Evolutionary conservation across 495 filamentous ascomycete genomes (phyloP).

Genomic region (Articulospora tetracladia): DNA sequence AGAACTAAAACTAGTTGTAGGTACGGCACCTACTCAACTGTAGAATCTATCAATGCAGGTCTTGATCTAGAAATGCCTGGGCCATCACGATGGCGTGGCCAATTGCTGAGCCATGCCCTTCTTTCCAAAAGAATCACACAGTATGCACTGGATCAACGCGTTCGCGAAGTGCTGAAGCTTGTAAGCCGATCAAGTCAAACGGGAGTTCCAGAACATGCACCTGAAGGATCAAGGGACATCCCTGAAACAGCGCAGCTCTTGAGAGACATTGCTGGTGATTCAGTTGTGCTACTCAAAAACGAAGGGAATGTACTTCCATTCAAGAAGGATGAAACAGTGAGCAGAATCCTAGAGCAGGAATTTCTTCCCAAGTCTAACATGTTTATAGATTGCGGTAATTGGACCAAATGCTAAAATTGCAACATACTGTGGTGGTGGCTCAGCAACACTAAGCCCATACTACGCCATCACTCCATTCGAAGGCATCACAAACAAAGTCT

Average conservation of each 20-base stretch:
- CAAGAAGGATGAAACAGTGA: conserved; percentile 50
- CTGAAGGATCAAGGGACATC: conserved; percentile 32
- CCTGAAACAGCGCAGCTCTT: conserved; percentile 41
- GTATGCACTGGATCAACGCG: conserved; percentile 55
- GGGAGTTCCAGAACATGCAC: conserved; percentile 46
- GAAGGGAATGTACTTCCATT: conserved; percentile 53
- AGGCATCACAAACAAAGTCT: conserved; percentile 46
- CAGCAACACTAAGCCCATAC: conserved; percentile 59
- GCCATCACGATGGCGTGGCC: conserved; percentile 59
- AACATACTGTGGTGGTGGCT: conserved; percentile 65
- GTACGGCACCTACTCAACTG: conserved; percentile 63
- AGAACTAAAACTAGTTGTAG: background rate
- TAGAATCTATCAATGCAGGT: conserved; percentile 60
- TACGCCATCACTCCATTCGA: conserved; percentile 64
- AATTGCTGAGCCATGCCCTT: conserved; percentile 51
- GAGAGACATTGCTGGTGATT: conserved; percentile 58
- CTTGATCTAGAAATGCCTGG: conserved; percentile 75
- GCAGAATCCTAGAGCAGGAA: background rate
- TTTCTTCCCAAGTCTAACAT: background rate
- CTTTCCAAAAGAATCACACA: conserved; percentile 51
- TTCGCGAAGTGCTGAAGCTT: conserved; percentile 55
- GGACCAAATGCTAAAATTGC: conserved; percentile 70
- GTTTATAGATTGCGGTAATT: conserved; percentile 34
- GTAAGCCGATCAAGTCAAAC: conserved; percentile 49
- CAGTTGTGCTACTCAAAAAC: conserved; percentile 63